phyloP scores from a whole-genome alignment of 495 filamentous ascomycete genomes.

The Gamarada debralockiae region DNA sequence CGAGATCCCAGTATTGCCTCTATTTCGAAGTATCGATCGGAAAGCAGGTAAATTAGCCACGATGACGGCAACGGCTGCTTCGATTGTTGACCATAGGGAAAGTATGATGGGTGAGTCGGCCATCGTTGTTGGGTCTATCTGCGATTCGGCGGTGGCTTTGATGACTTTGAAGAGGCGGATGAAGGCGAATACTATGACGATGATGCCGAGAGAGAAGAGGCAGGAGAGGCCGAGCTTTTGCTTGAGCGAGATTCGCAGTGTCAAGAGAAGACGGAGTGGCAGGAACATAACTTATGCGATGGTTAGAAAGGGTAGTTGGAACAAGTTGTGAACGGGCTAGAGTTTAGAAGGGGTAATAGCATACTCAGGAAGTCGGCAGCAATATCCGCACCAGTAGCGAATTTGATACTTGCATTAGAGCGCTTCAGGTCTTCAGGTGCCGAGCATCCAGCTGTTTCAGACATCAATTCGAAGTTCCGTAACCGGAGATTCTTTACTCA shows the following conservation, averaged over 20 bases:
- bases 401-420: slow-evolving; percentile 14
- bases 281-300: slow-evolving; percentile 30
- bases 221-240: slow-evolving; percentile 32
- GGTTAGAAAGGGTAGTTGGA: no score
- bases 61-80: slow-evolving; percentile 14
- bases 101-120: slow-evolving; percentile 17
- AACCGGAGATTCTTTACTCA: slow-evolving; percentile 1
- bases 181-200: slow-evolving; percentile 33
- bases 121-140: slow-evolving; percentile 10
- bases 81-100: slow-evolving; percentile 16
- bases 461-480: not conserved
- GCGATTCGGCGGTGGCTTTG: slow-evolving; percentile 9
- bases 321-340: no score
- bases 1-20: no score
- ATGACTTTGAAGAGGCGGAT: slow-evolving; percentile 30
- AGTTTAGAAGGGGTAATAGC: no score
- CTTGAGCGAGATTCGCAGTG: slow-evolving; percentile 22
- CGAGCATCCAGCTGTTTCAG: slow-evolving; percentile 15
- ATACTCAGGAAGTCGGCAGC: slow-evolving; percentile 27
- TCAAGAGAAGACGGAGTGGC: slow-evolving; percentile 30
- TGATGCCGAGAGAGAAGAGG: slow-evolving; percentile 30
- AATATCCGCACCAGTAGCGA: slow-evolving; percentile 10
- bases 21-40: not conserved
- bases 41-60: slow-evolving; percentile 16
- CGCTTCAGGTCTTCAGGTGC: slow-evolving; percentile 11